phyloP scores from a whole-genome alignment of 2,329 filamentous ascomycete genomes.

The Phialemoniopsis sp. region DNA sequence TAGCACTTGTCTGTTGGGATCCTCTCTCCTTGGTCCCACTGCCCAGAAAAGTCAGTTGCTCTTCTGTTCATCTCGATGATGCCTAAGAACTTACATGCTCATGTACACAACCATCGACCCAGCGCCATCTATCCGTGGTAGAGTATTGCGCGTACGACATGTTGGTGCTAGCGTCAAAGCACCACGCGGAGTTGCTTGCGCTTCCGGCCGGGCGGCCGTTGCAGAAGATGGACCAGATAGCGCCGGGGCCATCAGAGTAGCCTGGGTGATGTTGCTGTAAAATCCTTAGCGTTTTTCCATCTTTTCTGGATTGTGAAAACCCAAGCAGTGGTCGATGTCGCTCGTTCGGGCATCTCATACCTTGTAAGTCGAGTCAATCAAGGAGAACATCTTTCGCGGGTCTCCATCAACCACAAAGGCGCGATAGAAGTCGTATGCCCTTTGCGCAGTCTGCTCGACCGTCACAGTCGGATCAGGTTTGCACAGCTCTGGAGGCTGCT shows the following conservation, averaged over 20 bases:
- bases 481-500: slow-evolving; percentile 27
- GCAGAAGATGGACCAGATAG: slow-evolving; percentile 33
- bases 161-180: slow-evolving; percentile 30
- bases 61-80: not conserved
- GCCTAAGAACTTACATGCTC: slow-evolving; percentile 26
- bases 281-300: too few relatives aligned
- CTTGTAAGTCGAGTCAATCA: slow-evolving; percentile 29
- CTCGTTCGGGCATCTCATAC: too few relatives aligned
- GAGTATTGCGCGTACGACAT: slow-evolving; percentile 35
- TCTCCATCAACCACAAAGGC: slow-evolving; percentile 34
- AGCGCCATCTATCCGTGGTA: slow-evolving; percentile 30
- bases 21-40: slow-evolving; percentile 28
- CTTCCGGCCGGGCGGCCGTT: slow-evolving; percentile 25
- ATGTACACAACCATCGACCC: slow-evolving; percentile 33
- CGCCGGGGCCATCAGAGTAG: slow-evolving; percentile 25
- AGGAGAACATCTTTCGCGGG: slow-evolving; percentile 32
- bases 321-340: too few relatives aligned
- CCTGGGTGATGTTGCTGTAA: slow-evolving; percentile 31
- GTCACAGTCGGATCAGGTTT: slow-evolving; percentile 24
- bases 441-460: slow-evolving; percentile 28
- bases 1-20: slow-evolving; percentile 22
- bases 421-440: slow-evolving; percentile 34
- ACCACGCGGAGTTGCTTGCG: slow-evolving; percentile 26
- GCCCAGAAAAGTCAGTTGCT: slow-evolving; percentile 5
- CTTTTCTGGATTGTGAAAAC: too few relatives aligned